Base-by-base conservation (phyloP, 805 yeast genomes). In the Spathaspora girioi region DNA sequence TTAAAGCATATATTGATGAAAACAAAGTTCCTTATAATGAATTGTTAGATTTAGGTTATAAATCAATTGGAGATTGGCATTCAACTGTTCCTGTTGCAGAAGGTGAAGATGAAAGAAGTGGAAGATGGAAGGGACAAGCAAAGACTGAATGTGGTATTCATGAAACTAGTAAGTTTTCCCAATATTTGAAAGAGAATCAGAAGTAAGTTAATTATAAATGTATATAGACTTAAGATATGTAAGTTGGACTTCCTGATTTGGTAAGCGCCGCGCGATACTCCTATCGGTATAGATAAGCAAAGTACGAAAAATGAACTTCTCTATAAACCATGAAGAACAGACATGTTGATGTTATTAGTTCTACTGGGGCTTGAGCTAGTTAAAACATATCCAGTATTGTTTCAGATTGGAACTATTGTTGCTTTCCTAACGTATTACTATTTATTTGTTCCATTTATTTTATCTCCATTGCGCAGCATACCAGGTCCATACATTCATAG, bases 61-160 rank as follows among this genome's bases (percentile, higher is more conserved):
- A 90, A 62, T 89, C 97, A 0, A 81, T 93, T 14, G 98, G 98
- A 1, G 98, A 93, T 67, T 93, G 92, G 81, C 98, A 93, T 67
- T 89, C 96, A 1, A 93, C 98, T 0, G 83, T 71, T 29, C 97
- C 98, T 1, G 96, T 89, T 10, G 78, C 73, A 7, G 97, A 87
- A 44, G 97, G 96, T 9, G 97, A 90, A 64, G 97, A 93, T 63
- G 98, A 93, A 67, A 80, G 98, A 57, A 83, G 94, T n/a, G 98
- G 98, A 0, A 81, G 98, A 62, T 93, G 98, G 98, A 86, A 87
- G 74, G 97, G 97, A 1, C 80, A 86, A 65, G 78, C 83, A 10
- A 93, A 93, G 73, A 90, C 97, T 0, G 98, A 93, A 66, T 93
- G 98, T 70, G 98, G 98, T 2, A 91, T 93, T 49, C 98, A 93